A percentile compares a stretch with the other conserved stretches of the same genome.
Evolutionary conservation across 2,329 filamentous ascomycete species (phyloP).

Genomic region (Sarocladium brachiariae): DNA sequence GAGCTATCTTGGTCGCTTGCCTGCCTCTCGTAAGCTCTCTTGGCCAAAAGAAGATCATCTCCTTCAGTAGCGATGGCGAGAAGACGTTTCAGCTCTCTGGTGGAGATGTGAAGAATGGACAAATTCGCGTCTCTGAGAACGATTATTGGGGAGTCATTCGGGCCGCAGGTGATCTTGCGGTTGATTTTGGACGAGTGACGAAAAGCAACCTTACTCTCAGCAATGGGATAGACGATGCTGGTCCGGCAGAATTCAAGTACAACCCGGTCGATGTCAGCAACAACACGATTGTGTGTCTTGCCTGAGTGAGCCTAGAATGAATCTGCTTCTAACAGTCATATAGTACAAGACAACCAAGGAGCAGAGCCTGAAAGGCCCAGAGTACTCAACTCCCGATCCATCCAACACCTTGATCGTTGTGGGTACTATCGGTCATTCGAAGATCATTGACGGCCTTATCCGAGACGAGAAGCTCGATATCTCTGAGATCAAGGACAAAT

Average conservation of each 20-base stretch:
- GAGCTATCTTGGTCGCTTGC: neutral
- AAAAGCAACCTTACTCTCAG: conserved; percentile 56
- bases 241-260: conserved; percentile 34
- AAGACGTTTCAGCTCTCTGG: conserved; percentile 27
- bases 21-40: conserved; percentile 3
- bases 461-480: conserved; percentile 50
- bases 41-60: conserved; percentile 11
- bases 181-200: conserved; percentile 65
- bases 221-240: conserved; percentile 34
- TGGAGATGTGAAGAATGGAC: conserved; percentile 29
- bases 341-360: conserved; percentile 17
- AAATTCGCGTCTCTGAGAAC: conserved; percentile 48
- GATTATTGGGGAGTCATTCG: conserved; percentile 57
- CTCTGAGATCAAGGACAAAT: conserved; percentile 50
- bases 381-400: conserved; percentile 32
- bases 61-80: conserved; percentile 4
- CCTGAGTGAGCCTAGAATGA: neutral
- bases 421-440: conserved; percentile 60
- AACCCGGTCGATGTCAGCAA: conserved; percentile 37
- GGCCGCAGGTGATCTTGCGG: conserved; percentile 58
- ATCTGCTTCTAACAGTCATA: neutral
- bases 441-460: conserved; percentile 53
- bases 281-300: conserved; percentile 34
- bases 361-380: conserved; percentile 29
- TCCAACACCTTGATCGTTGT: conserved; percentile 56